Percentiles rank a stretch among this genome's conserved stretches.
phyloP scores from a whole-genome alignment of 1,139 yeast species.

The Scheffersomyces quercinus region DNA sequence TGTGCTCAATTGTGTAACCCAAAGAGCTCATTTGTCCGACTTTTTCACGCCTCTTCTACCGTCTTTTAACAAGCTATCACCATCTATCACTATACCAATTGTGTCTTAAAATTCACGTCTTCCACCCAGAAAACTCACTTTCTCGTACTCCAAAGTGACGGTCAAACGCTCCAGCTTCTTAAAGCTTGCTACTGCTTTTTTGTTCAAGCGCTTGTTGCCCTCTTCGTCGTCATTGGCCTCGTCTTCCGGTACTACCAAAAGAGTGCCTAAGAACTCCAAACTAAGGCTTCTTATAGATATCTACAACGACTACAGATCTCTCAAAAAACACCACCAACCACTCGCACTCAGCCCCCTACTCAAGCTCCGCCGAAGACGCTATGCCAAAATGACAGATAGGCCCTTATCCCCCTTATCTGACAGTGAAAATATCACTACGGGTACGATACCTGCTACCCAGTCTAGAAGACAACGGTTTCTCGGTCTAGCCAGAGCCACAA shows the following conservation, averaged over 20 bases:
- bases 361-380: constrained; percentile 4
- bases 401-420: not conserved
- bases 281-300: constrained; percentile 19
- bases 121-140: no score
- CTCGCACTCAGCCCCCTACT: constrained; percentile 1
- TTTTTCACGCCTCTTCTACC: no score
- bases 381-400: constrained; percentile 5
- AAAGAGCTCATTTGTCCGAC: no score
- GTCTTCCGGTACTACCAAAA: not conserved
- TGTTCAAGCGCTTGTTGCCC: constrained; percentile 16
- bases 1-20: no score
- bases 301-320: constrained; percentile 27
- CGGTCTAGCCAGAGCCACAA: constrained; percentile 56
- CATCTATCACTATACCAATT: no score
- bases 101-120: no score
- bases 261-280: constrained; percentile 11
- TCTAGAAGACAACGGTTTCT: constrained; percentile 37
- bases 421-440: not conserved
- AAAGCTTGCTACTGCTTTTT: constrained; percentile 22
- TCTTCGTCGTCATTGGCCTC: constrained; percentile 4
- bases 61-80: no score
- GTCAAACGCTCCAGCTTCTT: constrained; percentile 11
- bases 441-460: not conserved
- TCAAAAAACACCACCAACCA: constrained; percentile 6
- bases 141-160: constrained; percentile 12